Evolutionary conservation across 176 grass and related monocot species (phyloP).

Genomic region (Aegilops umbellulata): DNA sequence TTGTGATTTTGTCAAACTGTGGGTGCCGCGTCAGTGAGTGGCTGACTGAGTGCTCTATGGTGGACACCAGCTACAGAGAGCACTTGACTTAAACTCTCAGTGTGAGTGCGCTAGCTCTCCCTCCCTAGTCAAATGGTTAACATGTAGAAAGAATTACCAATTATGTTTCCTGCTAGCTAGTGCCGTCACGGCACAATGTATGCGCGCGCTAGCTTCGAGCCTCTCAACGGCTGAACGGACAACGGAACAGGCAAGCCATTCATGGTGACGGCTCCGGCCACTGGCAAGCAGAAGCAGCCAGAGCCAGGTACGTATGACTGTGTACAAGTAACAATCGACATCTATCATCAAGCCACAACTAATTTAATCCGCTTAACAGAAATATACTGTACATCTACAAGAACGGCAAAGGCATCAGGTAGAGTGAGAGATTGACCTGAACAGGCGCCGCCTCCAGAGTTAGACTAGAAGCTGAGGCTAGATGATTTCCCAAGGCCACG

Average conservation of each 20-base stretch:
- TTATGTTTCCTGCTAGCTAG: too few species aligned
- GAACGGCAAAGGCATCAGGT: background rate
- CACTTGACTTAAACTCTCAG: background rate
- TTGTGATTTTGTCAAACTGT: background rate
- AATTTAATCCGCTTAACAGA: background rate
- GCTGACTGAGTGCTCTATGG: background rate
- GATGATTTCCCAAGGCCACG: slow-evolving; percentile 40
- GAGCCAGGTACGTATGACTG: background rate
- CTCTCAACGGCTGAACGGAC: background rate
- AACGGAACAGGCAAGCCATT: background rate
- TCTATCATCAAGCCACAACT: background rate
- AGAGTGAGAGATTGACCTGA: slow-evolving; percentile 34
- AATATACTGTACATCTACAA: background rate
- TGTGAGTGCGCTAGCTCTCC: background rate
- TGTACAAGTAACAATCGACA: background rate
- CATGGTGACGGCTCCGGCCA: background rate
- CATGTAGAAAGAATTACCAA: too few species aligned
- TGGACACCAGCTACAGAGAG: background rate
- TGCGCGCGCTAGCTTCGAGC: background rate
- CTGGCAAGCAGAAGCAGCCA: background rate
- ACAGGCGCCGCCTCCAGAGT: background rate
- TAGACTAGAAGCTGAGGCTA: background rate
- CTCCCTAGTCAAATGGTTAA: background rate
- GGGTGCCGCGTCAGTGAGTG: background rate
- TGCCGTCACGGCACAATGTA: background rate